Evolutionary conservation across 345 rosid genomes (phyloP).

Genomic region (Populus deltoides): DNA sequence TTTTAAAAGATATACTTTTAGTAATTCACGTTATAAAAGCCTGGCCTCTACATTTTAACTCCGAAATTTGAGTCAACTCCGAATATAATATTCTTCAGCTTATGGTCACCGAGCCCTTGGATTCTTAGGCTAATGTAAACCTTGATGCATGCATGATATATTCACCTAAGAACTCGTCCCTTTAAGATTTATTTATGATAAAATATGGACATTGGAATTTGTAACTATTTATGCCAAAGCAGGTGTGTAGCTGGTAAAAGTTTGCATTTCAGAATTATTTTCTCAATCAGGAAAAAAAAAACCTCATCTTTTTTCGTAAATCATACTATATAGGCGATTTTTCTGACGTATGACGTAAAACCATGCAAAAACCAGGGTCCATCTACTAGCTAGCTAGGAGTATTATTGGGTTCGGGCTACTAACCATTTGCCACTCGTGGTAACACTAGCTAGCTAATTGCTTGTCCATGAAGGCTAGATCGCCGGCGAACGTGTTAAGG

Average conservation of each 20-base stretch:
- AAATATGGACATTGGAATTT: background rate
- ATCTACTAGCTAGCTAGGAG: too few species aligned
- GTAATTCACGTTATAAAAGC: background rate
- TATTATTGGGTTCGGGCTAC: background rate
- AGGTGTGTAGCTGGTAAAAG: too few species aligned
- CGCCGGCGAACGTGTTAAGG: slow-evolving; percentile 33
- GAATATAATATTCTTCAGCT: too few species aligned
- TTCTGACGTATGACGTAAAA: too few species aligned
- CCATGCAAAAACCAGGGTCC: too few species aligned
- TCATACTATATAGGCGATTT: too few species aligned
- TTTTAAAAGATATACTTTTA: background rate
- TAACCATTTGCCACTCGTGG: too few species aligned
- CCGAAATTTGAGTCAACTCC: background rate
- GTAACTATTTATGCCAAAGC: background rate
- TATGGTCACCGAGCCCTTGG: background rate
- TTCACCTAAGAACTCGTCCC: background rate
- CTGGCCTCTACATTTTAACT: background rate
- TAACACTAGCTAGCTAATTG: background rate
- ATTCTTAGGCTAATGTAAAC: background rate
- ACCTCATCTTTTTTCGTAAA: too few species aligned
- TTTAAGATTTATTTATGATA: too few species aligned
- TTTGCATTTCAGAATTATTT: too few species aligned
- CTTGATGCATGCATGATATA: background rate
- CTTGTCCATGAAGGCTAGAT: slow-evolving; percentile 26
- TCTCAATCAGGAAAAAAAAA: too few species aligned